Evolutionary conservation across 2,329 filamentous ascomycete species (phyloP), one percentile per base, ranked within the genome.

Genomic region (Ceratocystis variospora): DNA sequence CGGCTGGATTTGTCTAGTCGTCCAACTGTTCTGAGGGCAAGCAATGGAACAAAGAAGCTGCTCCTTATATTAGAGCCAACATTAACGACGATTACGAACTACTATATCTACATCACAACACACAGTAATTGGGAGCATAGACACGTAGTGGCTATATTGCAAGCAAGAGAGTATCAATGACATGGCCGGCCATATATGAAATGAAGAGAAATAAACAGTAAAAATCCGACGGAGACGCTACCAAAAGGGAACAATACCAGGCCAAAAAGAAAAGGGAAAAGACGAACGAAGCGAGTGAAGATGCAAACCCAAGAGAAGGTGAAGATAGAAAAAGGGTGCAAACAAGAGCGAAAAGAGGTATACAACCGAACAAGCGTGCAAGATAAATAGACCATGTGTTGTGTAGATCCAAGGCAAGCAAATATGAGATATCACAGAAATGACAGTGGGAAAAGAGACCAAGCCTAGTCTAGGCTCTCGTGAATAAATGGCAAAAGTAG

Each of bases 1-100:
- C 76, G 94, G 94, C 0, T 99, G 92, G 87, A 75, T 96, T 31
- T 90, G 90, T 74, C 76, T 96, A 53, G 88, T 90, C 64, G 83
- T 96, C n/a, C 55, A 64, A 31, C 31, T 67, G 63, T 67, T 67
- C 37, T 67, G 31, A 44, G 37, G 28, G 46, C 17, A 10, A 22
- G 19, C 41, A 22, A 12, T n/a, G 22, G 31, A 50, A 44, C n/a
- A 25, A 19, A 25, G 33, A 57, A 15, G n/a, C 10, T 25, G 22
- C 25, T 25, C 31, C 12, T 31, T 3, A 55, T 5, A 15, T 22
- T n/a, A 48, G 46, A 48, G 46, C 17, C 48, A 22, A 22, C 17
- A 19, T 10, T 53, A 4, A 28, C 48, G 19, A 53, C 48, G 48
- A 10, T 19, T 53, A 53, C 22, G 19, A 53, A 53, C 48, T 22